These are phyloP conservation scores for Apophysomyces ossiformis DNA, from an alignment of 371 early-diverging fungal species.

Conservation along the genomic window DNA sequence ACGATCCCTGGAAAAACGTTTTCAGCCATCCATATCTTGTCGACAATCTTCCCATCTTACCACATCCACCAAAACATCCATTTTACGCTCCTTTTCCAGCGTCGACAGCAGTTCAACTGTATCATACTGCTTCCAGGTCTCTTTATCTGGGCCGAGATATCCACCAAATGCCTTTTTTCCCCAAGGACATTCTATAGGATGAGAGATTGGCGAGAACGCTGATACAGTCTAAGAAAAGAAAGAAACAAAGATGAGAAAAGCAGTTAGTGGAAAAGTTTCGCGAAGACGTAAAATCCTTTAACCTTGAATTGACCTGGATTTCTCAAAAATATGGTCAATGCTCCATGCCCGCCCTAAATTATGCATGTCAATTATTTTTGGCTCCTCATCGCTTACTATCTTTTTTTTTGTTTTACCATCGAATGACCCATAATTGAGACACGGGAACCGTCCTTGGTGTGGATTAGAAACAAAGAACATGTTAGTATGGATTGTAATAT, in stretches of 20 bases:
- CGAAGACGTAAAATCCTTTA: not conserved
- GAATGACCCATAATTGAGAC: constrained; percentile 82
- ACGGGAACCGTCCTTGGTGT: constrained; percentile 58
- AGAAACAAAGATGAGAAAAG: not conserved
- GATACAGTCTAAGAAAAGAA: constrained; percentile 60
- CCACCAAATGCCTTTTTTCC: constrained; percentile 79
- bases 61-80: constrained; percentile 52
- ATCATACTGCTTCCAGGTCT: constrained; percentile 76
- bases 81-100: constrained; percentile 28
- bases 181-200: constrained; percentile 76
- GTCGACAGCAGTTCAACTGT: constrained; percentile 66
- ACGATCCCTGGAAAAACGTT: constrained; percentile 58
- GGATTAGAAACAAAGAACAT: not conserved
- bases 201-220: constrained; percentile 85
- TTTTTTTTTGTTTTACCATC: constrained; percentile 54
- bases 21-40: not conserved
- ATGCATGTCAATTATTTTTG: too few relatives aligned
- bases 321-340: constrained; percentile 73
- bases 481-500: not conserved
- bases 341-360: constrained; percentile 89
- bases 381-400: not conserved
- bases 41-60: constrained; percentile 16
- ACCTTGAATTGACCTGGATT: constrained; percentile 71
- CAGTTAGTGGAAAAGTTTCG: not conserved
- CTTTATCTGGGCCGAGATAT: constrained; percentile 69